Conservation (phyloP, 768 basidiomycete species). For the Tulasnella calospora region DNA sequence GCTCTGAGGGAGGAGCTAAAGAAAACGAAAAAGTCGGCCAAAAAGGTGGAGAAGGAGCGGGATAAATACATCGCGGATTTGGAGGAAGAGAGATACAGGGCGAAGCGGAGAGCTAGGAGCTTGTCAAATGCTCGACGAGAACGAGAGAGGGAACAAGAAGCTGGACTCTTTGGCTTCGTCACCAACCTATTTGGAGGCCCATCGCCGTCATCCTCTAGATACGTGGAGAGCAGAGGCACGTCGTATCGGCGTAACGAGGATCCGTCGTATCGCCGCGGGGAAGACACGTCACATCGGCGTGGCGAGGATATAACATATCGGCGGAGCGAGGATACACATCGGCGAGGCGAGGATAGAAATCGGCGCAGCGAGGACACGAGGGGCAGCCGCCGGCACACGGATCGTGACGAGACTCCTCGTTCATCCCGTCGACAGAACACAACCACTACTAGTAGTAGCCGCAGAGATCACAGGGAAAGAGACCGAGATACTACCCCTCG, state of each 20-base stretch:
- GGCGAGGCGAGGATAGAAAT: background rate
- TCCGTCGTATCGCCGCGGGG: background rate
- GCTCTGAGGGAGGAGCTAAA: constrained; percentile 26
- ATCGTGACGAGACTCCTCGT: background rate
- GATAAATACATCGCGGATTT: background rate
- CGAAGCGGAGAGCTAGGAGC: background rate
- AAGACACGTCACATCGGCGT: background rate
- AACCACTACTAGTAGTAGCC: background rate
- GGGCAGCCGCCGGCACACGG: background rate
- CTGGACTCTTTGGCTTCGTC: background rate
- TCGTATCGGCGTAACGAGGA: background rate
- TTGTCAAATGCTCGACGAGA: background rate
- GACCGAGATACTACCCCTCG: constrained; percentile 1
- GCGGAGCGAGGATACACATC: background rate
- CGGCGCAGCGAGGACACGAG: background rate
- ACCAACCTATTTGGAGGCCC: background rate
- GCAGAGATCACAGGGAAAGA: background rate
- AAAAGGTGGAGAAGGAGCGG: constrained; percentile 5
- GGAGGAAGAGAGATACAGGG: background rate
- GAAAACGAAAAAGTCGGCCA: background rate
- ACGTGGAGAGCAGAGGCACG: background rate
- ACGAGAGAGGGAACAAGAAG: background rate
- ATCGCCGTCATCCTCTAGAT: background rate
- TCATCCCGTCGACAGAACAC: background rate
- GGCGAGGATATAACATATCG: background rate